Evolutionary conservation across 192 early-diverging fungal species (phyloP), one percentile per base, ranked within the genome.

Genomic region (Allomyces arbusculus): DNA sequence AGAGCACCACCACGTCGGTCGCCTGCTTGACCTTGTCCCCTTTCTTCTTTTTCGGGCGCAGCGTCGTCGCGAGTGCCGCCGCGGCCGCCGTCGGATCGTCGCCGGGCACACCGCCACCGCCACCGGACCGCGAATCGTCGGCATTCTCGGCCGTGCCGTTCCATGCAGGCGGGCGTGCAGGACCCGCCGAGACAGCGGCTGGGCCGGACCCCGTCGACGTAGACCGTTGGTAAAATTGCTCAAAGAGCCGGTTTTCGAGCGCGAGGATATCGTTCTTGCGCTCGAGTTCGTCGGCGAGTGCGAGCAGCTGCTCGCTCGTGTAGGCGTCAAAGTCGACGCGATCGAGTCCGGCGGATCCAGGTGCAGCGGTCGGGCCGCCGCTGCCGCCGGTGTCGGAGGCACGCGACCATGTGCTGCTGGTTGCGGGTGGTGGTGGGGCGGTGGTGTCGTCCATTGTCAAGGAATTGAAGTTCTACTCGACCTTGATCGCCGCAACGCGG

Each of bases 1-100:
- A 63, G 10, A 74, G 65, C 20, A 81, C 69, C 10, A 71, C 75
- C 61, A 75, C 73, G 25, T 81, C 73, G 20, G 62, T 65, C 64
- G 74, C 77, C 65, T 66, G 24, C 61, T 66, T 66, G 50, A 58
- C 50, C 3, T 58, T 58, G 50, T 14, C 50, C 16, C 50, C 50
- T 3, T n/a, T 14, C 20, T 58, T 58, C 16, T n/a, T 14, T n/a
- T 58, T 58, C 50, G 16, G 33, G 7, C 33, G 33, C 33, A 40
- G 7, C 33, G 33, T 40, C 7, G 33, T 40, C 33, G 33, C 33
- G 4, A 40, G 7, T 40, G 33, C 50, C 16, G 50, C 50, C 50
- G 50, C 50, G 16, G 50, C 16, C 50, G 50, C 50, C 12, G 50
- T 58, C 16, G 50, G 16, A 58, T 14, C 50, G 20, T 14, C 50